Evolutionary conservation across 768 basidiomycete species (phyloP).

Genomic region (Lactifluus subvellereus): DNA sequence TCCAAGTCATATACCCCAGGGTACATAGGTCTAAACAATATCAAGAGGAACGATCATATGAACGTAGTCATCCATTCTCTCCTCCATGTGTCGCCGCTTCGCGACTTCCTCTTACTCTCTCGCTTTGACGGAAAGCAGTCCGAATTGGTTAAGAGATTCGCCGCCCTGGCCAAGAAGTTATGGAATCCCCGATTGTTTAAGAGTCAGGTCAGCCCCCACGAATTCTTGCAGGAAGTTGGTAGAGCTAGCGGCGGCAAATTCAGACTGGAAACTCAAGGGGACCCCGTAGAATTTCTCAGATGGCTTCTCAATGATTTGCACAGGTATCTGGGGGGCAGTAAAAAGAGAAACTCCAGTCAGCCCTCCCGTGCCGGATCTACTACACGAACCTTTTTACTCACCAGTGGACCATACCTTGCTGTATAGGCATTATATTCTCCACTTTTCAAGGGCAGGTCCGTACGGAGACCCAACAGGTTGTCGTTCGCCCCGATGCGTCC

Average conservation of each 20-base stretch:
- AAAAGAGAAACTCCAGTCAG: conserved; percentile 84
- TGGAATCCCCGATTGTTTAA: conserved; percentile 98
- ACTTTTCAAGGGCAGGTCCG: conserved; percentile 93
- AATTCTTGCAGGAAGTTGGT: conserved; percentile 95
- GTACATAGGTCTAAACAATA: conserved; percentile 95
- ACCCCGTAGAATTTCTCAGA: conserved; percentile 91
- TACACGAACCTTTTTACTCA: background rate
- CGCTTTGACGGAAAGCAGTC: conserved; percentile 67
- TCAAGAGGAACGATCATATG: conserved; percentile 95
- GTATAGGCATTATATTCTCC: conserved; percentile 78
- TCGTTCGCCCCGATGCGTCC: conserved; percentile 72
- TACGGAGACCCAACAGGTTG: conserved; percentile 89
- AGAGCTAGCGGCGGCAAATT: conserved; percentile 87
- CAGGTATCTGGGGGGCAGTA: conserved; percentile 91
- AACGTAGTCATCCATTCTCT: conserved; percentile 95
- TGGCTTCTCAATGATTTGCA: conserved; percentile 95
- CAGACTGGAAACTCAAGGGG: conserved; percentile 89
- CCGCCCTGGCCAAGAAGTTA: conserved; percentile 81
- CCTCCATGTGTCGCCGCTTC: conserved; percentile 83
- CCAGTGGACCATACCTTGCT: conserved; percentile 3
- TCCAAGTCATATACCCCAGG: conserved; percentile 84
- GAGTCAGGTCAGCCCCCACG: conserved; percentile 97
- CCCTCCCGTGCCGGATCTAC: conserved; percentile 23
- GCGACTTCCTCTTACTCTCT: conserved; percentile 80
- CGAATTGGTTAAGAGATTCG: conserved; percentile 85